These are phyloP conservation scores for Mycena epipterygia DNA, from an alignment of 768 basidiomycete species.

Conservation along the genomic window DNA sequence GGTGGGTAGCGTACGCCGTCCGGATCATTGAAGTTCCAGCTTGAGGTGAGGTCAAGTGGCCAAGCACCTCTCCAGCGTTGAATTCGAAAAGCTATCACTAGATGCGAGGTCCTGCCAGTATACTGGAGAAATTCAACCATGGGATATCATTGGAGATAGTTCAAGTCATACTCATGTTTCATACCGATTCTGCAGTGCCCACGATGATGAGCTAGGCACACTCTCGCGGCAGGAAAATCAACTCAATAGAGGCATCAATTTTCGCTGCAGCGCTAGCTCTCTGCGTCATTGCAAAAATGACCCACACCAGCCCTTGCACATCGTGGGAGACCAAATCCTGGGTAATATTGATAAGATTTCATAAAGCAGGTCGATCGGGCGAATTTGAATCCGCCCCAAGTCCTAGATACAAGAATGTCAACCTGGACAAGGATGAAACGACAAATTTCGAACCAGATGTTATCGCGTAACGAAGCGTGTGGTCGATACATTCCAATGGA, in stretches of 20 bases:
- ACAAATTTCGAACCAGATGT: background rate
- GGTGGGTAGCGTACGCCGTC: background rate
- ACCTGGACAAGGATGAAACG: too few species aligned
- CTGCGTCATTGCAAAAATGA: conserved; percentile 13
- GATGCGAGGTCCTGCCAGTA: conserved; percentile 9
- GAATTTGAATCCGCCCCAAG: background rate
- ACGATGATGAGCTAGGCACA: too few species aligned
- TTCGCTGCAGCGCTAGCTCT: conserved; percentile 2
- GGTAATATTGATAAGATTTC: background rate
- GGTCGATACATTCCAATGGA: background rate
- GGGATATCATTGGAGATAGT: background rate
- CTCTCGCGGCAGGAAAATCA: background rate
- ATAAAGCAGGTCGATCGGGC: background rate
- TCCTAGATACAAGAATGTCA: background rate
- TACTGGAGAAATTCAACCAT: background rate
- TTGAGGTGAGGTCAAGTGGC: background rate
- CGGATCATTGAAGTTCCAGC: background rate
- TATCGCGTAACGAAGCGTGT: background rate
- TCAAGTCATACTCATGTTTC: background rate
- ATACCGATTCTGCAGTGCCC: conserved; percentile 8
- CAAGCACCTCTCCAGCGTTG: background rate
- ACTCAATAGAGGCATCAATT: conserved; percentile 16
- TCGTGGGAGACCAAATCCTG: background rate
- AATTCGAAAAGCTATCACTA: background rate
- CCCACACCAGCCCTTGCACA: background rate